Conservation (phyloP, 2,329 filamentous ascomycete species). For the Botrytis fabae region DNA sequence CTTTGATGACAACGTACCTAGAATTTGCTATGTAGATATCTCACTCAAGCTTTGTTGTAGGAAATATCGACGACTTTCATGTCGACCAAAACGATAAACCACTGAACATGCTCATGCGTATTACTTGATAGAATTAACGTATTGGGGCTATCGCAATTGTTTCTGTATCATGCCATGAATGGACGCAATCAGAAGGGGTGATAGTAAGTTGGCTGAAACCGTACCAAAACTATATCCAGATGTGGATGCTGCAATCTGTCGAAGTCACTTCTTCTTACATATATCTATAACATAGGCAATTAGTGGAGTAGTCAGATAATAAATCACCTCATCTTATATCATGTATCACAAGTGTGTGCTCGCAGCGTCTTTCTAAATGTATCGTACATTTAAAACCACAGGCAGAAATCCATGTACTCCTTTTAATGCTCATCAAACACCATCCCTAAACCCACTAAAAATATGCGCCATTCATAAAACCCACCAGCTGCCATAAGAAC, state of each 20-base stretch:
- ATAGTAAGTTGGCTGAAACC: accelerated
- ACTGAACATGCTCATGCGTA: neutral
- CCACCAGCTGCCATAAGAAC: neutral
- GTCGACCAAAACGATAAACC: neutral
- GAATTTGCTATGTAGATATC: neutral
- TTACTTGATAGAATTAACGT: neutral
- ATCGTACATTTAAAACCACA: neutral
- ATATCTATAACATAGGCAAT: neutral
- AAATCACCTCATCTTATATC: neutral
- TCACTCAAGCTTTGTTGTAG: neutral
- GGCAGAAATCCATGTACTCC: neutral
- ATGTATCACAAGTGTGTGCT: neutral
- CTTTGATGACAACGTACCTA: neutral
- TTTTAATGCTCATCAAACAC: neutral
- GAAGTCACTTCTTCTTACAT: neutral
- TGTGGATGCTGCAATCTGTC: neutral
- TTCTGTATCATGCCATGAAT: neutral
- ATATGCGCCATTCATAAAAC: neutral
- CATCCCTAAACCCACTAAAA: neutral
- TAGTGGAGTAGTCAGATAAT: neutral
- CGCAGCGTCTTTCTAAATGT: neutral
- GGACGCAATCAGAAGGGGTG: neutral
- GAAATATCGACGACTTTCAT: neutral
- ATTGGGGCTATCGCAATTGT: neutral
- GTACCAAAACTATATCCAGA: neutral